Evolutionary conservation across 169 alveolate species (phyloP), one percentile per base, ranked within the genome.

Genomic region (Besnoitia besnoiti): DNA sequence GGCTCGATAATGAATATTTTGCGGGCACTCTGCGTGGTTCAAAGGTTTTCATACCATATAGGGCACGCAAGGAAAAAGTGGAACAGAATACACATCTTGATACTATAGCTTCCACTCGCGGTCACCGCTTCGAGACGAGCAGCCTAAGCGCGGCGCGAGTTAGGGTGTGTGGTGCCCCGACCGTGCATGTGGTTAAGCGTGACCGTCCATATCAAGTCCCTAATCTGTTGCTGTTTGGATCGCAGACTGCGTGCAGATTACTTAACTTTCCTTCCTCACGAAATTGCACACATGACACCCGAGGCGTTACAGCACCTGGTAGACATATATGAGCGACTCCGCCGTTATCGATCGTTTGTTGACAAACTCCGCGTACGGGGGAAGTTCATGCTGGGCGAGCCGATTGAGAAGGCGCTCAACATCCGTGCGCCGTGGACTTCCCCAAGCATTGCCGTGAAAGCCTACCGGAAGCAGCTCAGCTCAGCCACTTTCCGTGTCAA

Each of bases 401-500:
- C 62, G 4, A 44, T 46, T 16, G 88, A 79, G 47, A 79, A 12
- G 61, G 88, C 88, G 19, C 61, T 79, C 21, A 27, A 30, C 59
- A 30, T 46, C 39, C 50, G 88, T 24, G 59, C 47, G 24, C 88
- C 88, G 35, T 79, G 88, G 88, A 44, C 88, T 24, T 24, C 62
- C 21, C 50, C 88, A 0, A 39, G n/a, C 62, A 79, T 27, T 5
- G 88, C 59, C 5, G 59, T 44, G 33, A 44, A 79, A 35, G 50
- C 59, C 30, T 79, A 42, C 47, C 39, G 59, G 88, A 39, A 79
- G 40, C 62, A 79, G 88, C 88, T 79, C 24, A 42, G 62, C 30
- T 42, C 50, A 7, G 42, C 88, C 51, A 79, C 50, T 14, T 79
- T 79, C 88, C 50, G 59, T 24, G 21, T 79, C 14, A 59, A n/a